Base-by-base conservation (phyloP, 768 basidiomycete genomes). In the Boletus insuetus region DNA sequence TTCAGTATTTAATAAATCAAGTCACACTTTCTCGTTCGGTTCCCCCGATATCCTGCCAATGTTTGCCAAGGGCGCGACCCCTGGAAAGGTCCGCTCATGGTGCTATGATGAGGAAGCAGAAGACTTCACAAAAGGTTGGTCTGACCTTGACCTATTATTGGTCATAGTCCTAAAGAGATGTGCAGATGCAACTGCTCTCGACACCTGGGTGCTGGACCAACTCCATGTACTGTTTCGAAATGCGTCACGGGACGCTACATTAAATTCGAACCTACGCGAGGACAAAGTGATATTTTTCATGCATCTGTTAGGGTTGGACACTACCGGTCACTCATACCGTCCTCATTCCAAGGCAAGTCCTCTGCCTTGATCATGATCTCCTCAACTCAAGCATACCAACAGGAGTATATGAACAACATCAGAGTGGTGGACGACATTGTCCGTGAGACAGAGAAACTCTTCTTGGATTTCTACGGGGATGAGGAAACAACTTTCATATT, bases 381-480 rank as follows among this genome's bases (percentile, higher is more conserved):
- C 43, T 8, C 24, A 4, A 16, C 29, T 56, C 31, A 57, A 45
- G 6, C 37, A 20, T 8, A 51, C 20, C n/a, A 19, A 26, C 54
- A 90, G 83, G 92, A 94, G 74, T 94, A 94, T 62, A 90, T 93
- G 85, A 75, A 80, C 24, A 94, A 92, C 61, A 91, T 94, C 35
- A 82, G 77, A 65, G 81, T 87, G 5, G 91, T 94, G 1, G 92
- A 94, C 59, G 63, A 71, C 47, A 85, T 94, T 58, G 89, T 92
- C 26, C 75, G 75, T 34, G 76, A 82, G 51, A 83, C 87, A 1
- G 88, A 91, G 58, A 61, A 71, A 37, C 75, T 91, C 3, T 66
- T 94, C 20, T 66, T 70, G 1, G 74, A 82, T 6, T 93, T 88
- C 66, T 94, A 84, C 62, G 62, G 73, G 32, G 87, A 90, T 54